phyloP scores from a whole-genome alignment of 2,329 filamentous ascomycete genomes.

The Ophiostoma ulmi region DNA sequence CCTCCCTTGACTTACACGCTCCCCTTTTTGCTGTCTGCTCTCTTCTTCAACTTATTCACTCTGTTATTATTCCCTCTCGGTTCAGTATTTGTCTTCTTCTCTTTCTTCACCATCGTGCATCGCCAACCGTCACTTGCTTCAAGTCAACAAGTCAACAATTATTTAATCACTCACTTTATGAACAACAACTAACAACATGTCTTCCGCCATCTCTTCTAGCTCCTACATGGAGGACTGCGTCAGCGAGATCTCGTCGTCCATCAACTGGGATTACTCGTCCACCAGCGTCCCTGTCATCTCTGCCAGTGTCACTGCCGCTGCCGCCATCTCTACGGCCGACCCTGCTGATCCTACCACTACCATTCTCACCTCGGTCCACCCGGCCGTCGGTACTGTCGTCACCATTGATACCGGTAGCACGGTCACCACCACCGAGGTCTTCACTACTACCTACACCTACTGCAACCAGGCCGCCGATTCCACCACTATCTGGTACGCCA shows the following conservation, averaged over 20 bases:
- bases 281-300: conserved; percentile 20
- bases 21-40: background rate
- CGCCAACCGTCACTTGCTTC: background rate
- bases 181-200: conserved; percentile 15
- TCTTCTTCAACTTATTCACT: background rate
- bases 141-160: background rate
- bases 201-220: conserved; percentile 17
- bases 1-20: conserved; percentile 2
- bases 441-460: conserved; percentile 39
- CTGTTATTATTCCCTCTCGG: background rate
- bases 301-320: background rate
- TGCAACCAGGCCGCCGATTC: conserved; percentile 37
- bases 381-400: background rate
- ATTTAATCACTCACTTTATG: background rate
- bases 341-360: background rate
- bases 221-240: conserved; percentile 15
- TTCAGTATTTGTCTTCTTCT: background rate
- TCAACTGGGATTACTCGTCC: conserved; percentile 20
- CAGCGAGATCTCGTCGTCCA: conserved; percentile 3
- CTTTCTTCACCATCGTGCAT: background rate
- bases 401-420: background rate
- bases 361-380: background rate
- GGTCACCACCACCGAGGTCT: conserved; percentile 30
- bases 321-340: conserved; percentile 23
- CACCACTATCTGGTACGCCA: conserved; percentile 38